These are phyloP conservation scores for Spergularia marina DNA, from an alignment of 148 eudicot genomes.

Conservation along the genomic window DNA sequence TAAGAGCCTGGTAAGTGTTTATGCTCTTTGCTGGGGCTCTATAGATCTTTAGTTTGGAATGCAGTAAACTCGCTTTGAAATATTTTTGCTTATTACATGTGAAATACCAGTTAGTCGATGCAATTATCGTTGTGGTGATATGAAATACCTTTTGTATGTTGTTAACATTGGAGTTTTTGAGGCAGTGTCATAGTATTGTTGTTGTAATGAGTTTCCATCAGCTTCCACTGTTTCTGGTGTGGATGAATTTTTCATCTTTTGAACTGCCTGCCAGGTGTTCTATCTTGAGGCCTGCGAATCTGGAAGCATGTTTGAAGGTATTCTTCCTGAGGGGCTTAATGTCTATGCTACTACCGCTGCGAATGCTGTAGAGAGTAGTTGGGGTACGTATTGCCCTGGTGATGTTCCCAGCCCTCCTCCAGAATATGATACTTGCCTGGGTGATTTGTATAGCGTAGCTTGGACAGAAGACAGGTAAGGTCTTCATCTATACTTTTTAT, in stretches of 20 bases:
- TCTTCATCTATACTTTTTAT: background rate
- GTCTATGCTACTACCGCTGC: slow-evolving; percentile 92
- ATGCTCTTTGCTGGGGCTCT: background rate
- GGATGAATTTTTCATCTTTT: slow-evolving; percentile 5
- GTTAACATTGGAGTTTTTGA: too few relatives aligned
- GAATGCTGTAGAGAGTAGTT: slow-evolving; percentile 85
- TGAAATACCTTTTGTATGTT: too few relatives aligned
- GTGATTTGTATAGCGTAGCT: slow-evolving; percentile 86
- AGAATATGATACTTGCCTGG: slow-evolving; percentile 84
- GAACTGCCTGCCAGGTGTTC: slow-evolving; percentile 54
- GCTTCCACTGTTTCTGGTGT: background rate
- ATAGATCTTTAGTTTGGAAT: background rate
- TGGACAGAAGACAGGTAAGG: slow-evolving; percentile 98
- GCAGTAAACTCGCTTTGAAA: too few relatives aligned
- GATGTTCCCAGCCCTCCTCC: slow-evolving; percentile 77
- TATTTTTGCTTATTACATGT: too few relatives aligned
- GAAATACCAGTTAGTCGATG: too few relatives aligned
- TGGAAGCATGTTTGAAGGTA: slow-evolving; percentile 92
- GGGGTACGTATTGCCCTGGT: slow-evolving; percentile 97
- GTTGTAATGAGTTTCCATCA: too few relatives aligned
- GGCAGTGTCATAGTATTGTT: too few relatives aligned
- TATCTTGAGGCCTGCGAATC: slow-evolving; percentile 96
- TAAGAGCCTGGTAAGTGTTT: slow-evolving; percentile 60
- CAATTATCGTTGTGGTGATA: too few relatives aligned
- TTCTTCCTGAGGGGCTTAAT: slow-evolving; percentile 75